Evolutionary conservation across 148 eudicot genomes (phyloP), one percentile per base, ranked within the genome.

Genomic region (Persicaria tinctoria): DNA sequence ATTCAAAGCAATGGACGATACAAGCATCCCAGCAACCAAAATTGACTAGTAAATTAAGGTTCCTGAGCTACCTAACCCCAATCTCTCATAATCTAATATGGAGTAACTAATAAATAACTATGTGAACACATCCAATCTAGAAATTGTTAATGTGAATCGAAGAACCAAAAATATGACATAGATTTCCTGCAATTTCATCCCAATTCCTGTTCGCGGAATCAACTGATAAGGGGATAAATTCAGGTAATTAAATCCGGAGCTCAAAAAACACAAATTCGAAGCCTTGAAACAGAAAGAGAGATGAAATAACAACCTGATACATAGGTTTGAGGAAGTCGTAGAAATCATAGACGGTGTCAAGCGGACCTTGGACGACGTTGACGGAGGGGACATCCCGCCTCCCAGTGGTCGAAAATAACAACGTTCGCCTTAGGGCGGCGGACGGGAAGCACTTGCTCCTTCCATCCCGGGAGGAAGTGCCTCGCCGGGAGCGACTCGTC

Each of bases 391-490:
- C 78, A 48, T 78, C 44, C 44, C 32, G 97, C 88, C 38, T 91
- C 93, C 93, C 93, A 91, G 73, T 91, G 97, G 46, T 84, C 93
- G 6, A 93, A 91, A 18, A 91, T 77, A 3, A 91, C 18, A 2
- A 91, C 79, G 53, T 89, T 88, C 0, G 89, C 78, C 50, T 77
- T 80, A 0, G 97, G 97, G n/a, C 62, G 82, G 17, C 75, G 75
- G 8, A 76, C 32, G 16, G 68, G 5, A 2, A 68, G 80, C 0
- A 80, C 79, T 46, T 85, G 78, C 5, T 83, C 75, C 27, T 62
- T 81, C 82, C 87, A 91, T 5, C 79, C 66, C 79, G 85, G 46
- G 53, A 91, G 70, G 80, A 89, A 91, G 47, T 69, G 82, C 41
- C 91, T 64, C n/a, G 97, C 97, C 4, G 89, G 85, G 60, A 91